Base-by-base conservation (phyloP, 768 basidiomycete species). In the Pleurotus citrinopileatus region DNA sequence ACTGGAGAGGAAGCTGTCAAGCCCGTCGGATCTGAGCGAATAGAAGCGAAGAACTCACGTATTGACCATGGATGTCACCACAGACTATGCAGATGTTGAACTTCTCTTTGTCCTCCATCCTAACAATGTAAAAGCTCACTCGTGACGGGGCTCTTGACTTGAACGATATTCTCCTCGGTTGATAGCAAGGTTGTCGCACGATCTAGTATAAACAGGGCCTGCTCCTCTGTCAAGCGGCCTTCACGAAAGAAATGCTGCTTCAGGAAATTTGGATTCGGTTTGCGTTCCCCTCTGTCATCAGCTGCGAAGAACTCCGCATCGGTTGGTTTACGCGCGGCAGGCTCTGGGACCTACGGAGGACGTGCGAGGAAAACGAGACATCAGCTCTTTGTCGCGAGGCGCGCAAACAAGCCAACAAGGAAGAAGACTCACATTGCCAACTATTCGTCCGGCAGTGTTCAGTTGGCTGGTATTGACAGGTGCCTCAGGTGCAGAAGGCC, bases 31-130 rank as follows among this genome's bases (percentile, higher is more conserved):
- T 42, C 12, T 10, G 12, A 9, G 23, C 20, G 5, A 43, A 9
- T 20, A 17, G 37, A 20, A 56, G 13, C 20, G 27, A 17, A 36
- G 20, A 55, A 61, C 59, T 37, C 68, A 95, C 94, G 70, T 93
- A 98, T 88, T 98, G 95, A 8, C 95, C 95, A 63, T 98, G 95
- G 42, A 98, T 94, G 74, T 98, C 95, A 19, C 95, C 95, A 65
- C 94, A 96, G 60, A 98, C 94, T 95, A 61, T 9, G 13, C 1
- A 12, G 38, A 19, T 19, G 23, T 17, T 26, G 26, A 27, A 53
- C 25, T 42, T 36, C 42, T 20, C 48, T 56, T 36, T 42, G 27
- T 43, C 44, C 34, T 17, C 29, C 42, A 51, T 13, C 32, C 53
- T 52, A 52, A 51, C 27, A 19, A 40, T 37, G 36, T 26, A 25